A percentile compares a stretch with the other conserved stretches of the same genome.
phyloP scores from a whole-genome alignment of 1,139 yeast species.

The Suhomyces chickasaworum region DNA sequence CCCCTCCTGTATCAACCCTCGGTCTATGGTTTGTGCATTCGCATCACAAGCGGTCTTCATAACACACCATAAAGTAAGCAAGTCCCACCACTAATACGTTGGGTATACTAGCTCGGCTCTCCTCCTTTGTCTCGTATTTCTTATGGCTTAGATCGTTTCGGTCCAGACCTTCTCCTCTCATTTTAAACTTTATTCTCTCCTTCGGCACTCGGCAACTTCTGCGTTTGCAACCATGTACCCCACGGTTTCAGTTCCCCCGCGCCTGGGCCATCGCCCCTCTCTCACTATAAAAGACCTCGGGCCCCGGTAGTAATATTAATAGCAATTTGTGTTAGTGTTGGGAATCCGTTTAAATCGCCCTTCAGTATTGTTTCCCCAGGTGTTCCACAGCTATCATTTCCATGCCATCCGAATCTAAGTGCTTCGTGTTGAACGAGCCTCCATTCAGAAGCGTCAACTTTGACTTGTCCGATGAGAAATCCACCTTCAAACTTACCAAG shows the following conservation, averaged over 20 bases:
- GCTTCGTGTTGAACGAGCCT: conserved; percentile 22
- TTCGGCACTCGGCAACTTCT: conserved; percentile 9
- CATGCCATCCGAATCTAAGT: conserved; percentile 12
- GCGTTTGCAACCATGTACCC: conserved; percentile 4
- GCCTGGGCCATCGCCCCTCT: neutral
- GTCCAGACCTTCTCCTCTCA: too few species aligned
- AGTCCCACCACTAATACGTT: too few species aligned
- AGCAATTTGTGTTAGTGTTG: neutral
- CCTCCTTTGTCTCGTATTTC: too few species aligned
- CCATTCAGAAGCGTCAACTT: conserved; percentile 19
- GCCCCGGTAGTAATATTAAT: too few species aligned
- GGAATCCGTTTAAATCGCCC: neutral
- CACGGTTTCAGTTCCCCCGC: conserved; percentile 2
- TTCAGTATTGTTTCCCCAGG: neutral
- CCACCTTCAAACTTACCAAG: conserved; percentile 37
- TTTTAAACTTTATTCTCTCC: neutral
- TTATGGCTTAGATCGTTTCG: too few species aligned
- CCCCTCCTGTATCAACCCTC: too few species aligned
- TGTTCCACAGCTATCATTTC: neutral
- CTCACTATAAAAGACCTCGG: neutral
- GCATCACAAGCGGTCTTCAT: too few species aligned
- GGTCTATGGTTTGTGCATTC: too few species aligned
- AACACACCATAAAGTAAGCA: too few species aligned
- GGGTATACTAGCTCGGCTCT: too few species aligned
- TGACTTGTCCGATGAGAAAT: conserved; percentile 12